phyloP scores from a whole-genome alignment of 2,329 filamentous ascomycete species.

The Hypoxylon sp. region DNA sequence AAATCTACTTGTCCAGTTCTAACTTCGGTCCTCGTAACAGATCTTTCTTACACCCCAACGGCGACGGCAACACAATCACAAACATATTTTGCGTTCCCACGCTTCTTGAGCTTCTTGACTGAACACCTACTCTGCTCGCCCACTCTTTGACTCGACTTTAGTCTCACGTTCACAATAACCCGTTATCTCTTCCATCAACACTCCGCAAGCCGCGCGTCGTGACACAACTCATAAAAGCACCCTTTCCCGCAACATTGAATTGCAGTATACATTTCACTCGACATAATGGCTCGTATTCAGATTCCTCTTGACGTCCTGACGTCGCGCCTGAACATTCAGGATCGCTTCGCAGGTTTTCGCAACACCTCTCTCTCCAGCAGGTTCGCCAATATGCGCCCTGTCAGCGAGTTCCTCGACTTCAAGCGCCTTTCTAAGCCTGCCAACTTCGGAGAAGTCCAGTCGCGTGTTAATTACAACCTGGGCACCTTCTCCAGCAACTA shows the following conservation, averaged over 20 bases:
- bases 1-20: constrained; percentile 35
- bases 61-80: constrained; percentile 12
- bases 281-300: constrained; percentile 84
- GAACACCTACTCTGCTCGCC: no score
- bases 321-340: constrained; percentile 86
- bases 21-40: constrained; percentile 29
- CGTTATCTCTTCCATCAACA: background rate
- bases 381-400: constrained; percentile 90
- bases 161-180: background rate
- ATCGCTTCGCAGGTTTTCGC: constrained; percentile 86
- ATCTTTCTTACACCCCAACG: constrained; percentile 29
- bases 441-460: constrained; percentile 91
- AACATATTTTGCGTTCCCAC: constrained; percentile 11
- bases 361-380: constrained; percentile 81
- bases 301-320: constrained; percentile 93
- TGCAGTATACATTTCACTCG: constrained; percentile 6
- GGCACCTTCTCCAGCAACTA: constrained; percentile 99
- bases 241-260: constrained; percentile 13
- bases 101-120: constrained; percentile 4
- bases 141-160: background rate
- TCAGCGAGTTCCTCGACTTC: constrained; percentile 94
- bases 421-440: constrained; percentile 95
- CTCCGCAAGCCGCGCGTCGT: background rate
- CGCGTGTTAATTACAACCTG: constrained; percentile 95
- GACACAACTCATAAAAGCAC: constrained; percentile 7